Percentiles rank a stretch among this genome's conserved stretches.
Evolutionary conservation across 768 basidiomycete genomes (phyloP).

Genomic region (Rhizopogon salebrosus): DNA sequence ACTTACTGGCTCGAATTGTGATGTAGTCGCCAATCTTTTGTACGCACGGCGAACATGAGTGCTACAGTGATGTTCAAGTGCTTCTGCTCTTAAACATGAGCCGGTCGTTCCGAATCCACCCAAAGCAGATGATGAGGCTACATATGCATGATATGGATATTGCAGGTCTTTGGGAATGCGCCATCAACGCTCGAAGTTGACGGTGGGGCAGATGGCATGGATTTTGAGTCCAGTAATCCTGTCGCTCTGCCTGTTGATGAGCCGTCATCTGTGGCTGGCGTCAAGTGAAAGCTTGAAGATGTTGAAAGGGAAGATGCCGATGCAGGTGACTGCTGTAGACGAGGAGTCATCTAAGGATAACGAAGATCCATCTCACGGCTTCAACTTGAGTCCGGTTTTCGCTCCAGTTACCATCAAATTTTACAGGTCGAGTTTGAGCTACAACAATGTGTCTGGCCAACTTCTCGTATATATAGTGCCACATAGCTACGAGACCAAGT

Average conservation of each 20-base stretch:
- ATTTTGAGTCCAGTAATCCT: conserved; percentile 10
- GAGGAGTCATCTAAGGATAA: conserved; percentile 40
- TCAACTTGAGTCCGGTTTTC: too few species aligned
- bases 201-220: conserved; percentile 27
- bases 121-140: conserved; percentile 18
- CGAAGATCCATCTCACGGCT: conserved; percentile 44
- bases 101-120: conserved; percentile 28
- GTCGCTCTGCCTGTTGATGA: conserved; percentile 18
- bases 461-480: too few species aligned
- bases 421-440: too few species aligned
- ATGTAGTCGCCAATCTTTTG: conserved; percentile 86
- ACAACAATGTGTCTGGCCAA: too few species aligned
- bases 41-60: conserved; percentile 96
- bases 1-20: conserved; percentile 80
- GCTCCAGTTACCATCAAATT: too few species aligned
- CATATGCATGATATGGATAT: conserved; percentile 30
- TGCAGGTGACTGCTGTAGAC: conserved; percentile 14
- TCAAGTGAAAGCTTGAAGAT: conserved; percentile 42
- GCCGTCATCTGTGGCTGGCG: conserved; percentile 16
- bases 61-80: conserved; percentile 81
- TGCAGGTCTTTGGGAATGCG: conserved; percentile 27
- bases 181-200: conserved; percentile 12
- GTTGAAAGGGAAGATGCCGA: conserved; percentile 38
- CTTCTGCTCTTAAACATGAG: conserved; percentile 28
- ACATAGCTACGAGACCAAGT: too few species aligned